phyloP scores from a whole-genome alignment of 2,329 filamentous ascomycete genomes.

The Fusarium avenaceum region DNA sequence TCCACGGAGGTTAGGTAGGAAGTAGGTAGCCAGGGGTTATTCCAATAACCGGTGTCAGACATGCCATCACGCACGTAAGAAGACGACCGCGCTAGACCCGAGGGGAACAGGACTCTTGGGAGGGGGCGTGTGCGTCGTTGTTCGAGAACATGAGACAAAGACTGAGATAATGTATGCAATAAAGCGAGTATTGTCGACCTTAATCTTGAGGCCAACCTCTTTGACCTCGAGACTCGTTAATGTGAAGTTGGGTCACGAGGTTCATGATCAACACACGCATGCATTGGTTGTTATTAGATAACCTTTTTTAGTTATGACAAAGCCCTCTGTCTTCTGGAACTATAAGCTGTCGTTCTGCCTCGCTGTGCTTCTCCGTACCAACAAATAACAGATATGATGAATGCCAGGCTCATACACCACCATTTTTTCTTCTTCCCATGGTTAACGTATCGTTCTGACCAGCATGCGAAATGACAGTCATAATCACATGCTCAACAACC shows the following conservation, averaged over 20 bases:
- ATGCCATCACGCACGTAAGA: constrained; percentile 31
- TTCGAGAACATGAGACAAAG: constrained; percentile 27
- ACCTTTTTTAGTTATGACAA: constrained; percentile 10
- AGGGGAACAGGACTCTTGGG: constrained; percentile 11
- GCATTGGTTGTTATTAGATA: constrained; percentile 18
- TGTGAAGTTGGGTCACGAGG: constrained; percentile 34
- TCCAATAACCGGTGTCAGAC: constrained; percentile 36
- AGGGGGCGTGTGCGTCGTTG: constrained; percentile 14
- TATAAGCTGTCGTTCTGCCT: neutral
- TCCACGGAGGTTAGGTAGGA: neutral
- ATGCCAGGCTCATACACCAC: constrained; percentile 38
- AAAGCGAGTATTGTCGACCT: constrained; percentile 16
- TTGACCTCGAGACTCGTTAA: constrained; percentile 4
- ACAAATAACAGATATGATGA: neutral
- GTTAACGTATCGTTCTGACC: neutral
- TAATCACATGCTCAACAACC: constrained; percentile 37
- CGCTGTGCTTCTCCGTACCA: constrained; percentile 22
- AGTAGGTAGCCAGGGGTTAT: constrained; percentile 37
- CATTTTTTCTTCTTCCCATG: constrained; percentile 5
- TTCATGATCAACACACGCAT: constrained; percentile 31
- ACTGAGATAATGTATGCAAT: constrained; percentile 20
- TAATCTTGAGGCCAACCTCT: constrained; percentile 36
- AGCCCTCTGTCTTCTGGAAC: neutral
- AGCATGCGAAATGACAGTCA: constrained; percentile 11
- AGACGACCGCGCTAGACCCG: neutral